Percentiles rank a stretch among this genome's conserved stretches.
Conservation (phyloP, 2,329 filamentous ascomycete species). For the Aureobasidium lini region DNA sequence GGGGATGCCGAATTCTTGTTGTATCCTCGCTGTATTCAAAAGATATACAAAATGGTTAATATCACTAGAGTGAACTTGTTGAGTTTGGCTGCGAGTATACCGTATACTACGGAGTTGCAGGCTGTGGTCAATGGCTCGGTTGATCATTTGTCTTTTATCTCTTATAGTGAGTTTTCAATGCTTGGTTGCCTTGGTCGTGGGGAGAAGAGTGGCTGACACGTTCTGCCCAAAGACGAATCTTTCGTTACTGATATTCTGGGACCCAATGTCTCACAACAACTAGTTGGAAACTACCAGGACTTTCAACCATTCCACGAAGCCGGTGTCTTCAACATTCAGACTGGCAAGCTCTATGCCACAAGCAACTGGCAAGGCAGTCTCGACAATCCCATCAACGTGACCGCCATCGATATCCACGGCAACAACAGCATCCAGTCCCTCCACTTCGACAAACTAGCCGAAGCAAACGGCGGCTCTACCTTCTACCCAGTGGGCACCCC, state of each 20-base stretch:
- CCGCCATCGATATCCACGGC: slow-evolving; percentile 26
- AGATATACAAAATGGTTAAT: slow-evolving; percentile 25
- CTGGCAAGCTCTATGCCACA: slow-evolving; percentile 36
- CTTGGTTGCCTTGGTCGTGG: not conserved
- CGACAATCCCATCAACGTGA: slow-evolving; percentile 29
- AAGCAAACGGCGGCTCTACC: slow-evolving; percentile 26
- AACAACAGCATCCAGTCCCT: slow-evolving; percentile 23
- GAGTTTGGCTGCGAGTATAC: slow-evolving; percentile 25
- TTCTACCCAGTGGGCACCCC: slow-evolving; percentile 27
- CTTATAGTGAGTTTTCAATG: slow-evolving; percentile 19
- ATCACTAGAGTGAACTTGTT: slow-evolving; percentile 28
- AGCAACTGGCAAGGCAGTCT: slow-evolving; percentile 30
- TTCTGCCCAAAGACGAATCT: slow-evolving; percentile 22
- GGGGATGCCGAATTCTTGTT: not conserved
- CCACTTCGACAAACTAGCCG: slow-evolving; percentile 22
- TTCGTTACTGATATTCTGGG: slow-evolving; percentile 27
- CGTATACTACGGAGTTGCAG: slow-evolving; percentile 24
- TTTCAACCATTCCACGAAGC: slow-evolving; percentile 35
- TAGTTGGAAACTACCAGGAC: slow-evolving; percentile 20
- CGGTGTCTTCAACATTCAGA: slow-evolving; percentile 26
- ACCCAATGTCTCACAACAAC: slow-evolving; percentile 22
- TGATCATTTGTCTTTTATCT: slow-evolving; percentile 18
- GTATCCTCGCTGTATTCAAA: not conserved
- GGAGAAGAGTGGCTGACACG: slow-evolving; percentile 19
- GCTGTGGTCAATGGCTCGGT: not conserved